These are phyloP conservation scores for Cryptomeria japonica DNA, from an alignment of 75 land plant species.

Conservation along the genomic window DNA sequence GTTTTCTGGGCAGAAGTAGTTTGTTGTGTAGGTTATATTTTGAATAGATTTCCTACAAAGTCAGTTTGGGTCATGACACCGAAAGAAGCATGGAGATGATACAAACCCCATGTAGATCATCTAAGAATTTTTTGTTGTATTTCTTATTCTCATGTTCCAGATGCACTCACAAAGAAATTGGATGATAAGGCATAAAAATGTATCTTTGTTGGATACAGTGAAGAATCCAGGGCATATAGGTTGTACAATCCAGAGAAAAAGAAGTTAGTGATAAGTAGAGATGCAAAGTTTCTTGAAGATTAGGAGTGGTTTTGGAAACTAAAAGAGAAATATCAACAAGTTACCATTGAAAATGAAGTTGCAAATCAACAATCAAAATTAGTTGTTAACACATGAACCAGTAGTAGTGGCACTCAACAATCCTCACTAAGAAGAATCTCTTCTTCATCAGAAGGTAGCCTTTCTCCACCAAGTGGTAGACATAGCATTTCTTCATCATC, in stretches of 20 bases:
- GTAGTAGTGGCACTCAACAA: not conserved
- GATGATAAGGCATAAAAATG: too few relatives aligned
- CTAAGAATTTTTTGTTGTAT: too few relatives aligned
- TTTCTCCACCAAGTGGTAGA: not conserved
- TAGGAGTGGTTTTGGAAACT: not conserved
- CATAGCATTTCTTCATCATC: not conserved
- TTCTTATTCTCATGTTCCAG: too few relatives aligned
- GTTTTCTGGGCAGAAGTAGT: too few relatives aligned
- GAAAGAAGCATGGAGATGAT: too few relatives aligned
- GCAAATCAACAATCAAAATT: not conserved
- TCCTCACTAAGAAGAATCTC: not conserved
- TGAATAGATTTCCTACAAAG: too few relatives aligned
- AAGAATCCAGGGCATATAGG: conserved; percentile 4
- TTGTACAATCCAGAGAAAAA: not conserved
- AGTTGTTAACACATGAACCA: not conserved
- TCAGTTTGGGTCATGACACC: too few relatives aligned
- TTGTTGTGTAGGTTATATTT: too few relatives aligned
- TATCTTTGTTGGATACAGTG: conserved; percentile 15
- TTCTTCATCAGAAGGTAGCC: not conserved
- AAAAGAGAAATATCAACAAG: not conserved
- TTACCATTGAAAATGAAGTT: not conserved
- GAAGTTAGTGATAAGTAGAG: conserved; percentile 3
- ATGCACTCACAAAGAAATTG: too few relatives aligned
- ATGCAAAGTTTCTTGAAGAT: conserved; percentile 2
- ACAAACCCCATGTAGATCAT: too few relatives aligned